Evolutionary conservation across 306 rosid species (phyloP).

Genomic region (Inga laurina): DNA sequence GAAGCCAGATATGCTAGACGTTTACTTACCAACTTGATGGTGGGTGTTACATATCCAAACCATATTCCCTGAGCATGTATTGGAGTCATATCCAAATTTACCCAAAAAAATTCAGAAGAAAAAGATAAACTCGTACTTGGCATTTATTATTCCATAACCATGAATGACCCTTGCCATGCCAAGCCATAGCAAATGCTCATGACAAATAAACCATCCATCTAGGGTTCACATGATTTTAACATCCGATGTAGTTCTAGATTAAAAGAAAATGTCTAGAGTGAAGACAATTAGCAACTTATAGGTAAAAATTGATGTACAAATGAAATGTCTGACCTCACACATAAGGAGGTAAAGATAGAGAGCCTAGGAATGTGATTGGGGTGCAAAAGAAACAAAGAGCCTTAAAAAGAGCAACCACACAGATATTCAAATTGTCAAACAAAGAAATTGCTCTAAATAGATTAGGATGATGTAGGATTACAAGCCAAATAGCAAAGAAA

Average conservation of each 20-base stretch:
- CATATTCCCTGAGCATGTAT: background rate
- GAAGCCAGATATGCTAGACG: background rate
- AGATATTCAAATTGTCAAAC: slow-evolving; percentile 6
- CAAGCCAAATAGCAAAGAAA: no score
- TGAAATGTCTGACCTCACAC: background rate
- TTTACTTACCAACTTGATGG: background rate
- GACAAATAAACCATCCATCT: background rate
- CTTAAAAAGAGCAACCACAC: slow-evolving; percentile 27
- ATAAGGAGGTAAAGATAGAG: background rate
- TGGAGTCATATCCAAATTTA: background rate
- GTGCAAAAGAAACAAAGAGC: slow-evolving; percentile 3
- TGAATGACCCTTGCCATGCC: background rate
- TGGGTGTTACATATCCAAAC: background rate
- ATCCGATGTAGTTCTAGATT: background rate
- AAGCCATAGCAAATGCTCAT: background rate
- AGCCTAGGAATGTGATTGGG: background rate
- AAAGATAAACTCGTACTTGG: background rate
- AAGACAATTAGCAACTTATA: background rate
- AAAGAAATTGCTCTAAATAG: background rate
- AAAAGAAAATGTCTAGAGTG: background rate
- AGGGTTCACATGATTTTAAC: background rate
- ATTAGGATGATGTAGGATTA: background rate
- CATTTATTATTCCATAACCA: background rate
- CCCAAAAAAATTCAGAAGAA: background rate
- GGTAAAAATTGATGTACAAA: background rate